Conservation (phyloP, 306 rosid genomes). For the Trichosanthes cucumerina region DNA sequence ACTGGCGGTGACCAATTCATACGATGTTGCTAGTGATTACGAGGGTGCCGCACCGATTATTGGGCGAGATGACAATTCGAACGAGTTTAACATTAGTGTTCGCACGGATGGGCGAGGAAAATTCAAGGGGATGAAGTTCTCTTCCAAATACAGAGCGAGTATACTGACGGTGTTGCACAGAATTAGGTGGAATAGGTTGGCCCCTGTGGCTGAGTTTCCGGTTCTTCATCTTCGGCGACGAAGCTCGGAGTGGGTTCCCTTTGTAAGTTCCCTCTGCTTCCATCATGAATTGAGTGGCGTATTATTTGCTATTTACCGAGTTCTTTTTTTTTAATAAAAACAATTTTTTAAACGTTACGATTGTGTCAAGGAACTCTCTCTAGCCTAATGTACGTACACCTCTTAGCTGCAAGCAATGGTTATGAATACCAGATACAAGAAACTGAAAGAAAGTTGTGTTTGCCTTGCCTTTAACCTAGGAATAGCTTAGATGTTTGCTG, state of each 20-base stretch:
- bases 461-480: background rate
- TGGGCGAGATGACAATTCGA: conserved; percentile 76
- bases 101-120: conserved; percentile 95
- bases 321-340: background rate
- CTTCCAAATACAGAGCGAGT: conserved; percentile 76
- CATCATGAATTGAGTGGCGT: background rate
- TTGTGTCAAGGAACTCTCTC: background rate
- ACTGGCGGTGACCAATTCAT: conserved; percentile 72
- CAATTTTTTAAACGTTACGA: background rate
- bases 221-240: conserved; percentile 88
- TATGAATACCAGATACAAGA: background rate
- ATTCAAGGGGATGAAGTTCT: conserved; percentile 68
- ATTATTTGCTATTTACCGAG: background rate
- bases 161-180: conserved; percentile 85
- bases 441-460: background rate
- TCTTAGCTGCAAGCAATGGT: background rate
- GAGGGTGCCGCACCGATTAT: conserved; percentile 63
- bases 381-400: background rate
- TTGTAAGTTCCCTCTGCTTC: conserved; percentile 45
- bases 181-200: conserved; percentile 64
- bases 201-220: conserved; percentile 67
- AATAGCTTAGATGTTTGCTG: background rate
- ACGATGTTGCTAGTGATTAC: conserved; percentile 56
- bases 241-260: conserved; percentile 68
- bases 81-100: conserved; percentile 64